Base-by-base conservation (phyloP, 805 yeast species). In the Pichia kluyveri region DNA sequence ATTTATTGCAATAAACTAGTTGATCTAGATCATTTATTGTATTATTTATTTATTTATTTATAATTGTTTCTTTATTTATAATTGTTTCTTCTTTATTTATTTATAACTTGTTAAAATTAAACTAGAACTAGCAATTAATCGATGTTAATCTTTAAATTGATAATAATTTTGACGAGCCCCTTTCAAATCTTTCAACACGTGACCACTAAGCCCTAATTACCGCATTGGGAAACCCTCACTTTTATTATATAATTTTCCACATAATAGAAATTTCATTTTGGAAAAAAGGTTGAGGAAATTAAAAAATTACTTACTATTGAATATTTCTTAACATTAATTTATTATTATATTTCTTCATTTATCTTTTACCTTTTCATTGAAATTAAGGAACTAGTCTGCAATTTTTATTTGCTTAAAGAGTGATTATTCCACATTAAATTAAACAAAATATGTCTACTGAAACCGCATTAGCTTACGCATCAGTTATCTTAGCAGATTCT, bases 401-500 rank as follows among this genome's bases (percentile, higher is more conserved):
- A 54, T 50, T 54, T 23, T 47, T 51, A 48, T 50, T 52, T 52
- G 70, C 73, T 69, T 69, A 68, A 69, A 67, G 55, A 58, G 67
- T 62, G 72, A 68, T 69, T 68, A 67, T 68, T 66, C 70, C 71
- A 65, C 40, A 46, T 27, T 23, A 23, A 23, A 23, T 23, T 37
- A 51, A 69, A 63, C 69, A 43, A 26, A 26, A 42, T 14, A 86
- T 86, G 93, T 84, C 95, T 70, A 67, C 79, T 66, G 95, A 88
- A 83, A 78, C 95, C 69, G 86, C 95, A 69, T 84, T 88, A 69
- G 85, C 96, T 60, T 89, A 88, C 86, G 98, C 99, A 72, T 95
- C 98, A 69, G 80, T 91, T 72, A 90, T 91, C 78, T 82, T 91
- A 74, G 95, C 97, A 61, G 99, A 91, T 69, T 86, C 97, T 66